Conservation (phyloP, 768 basidiomycete species). For the Mycena chlorophos region DNA sequence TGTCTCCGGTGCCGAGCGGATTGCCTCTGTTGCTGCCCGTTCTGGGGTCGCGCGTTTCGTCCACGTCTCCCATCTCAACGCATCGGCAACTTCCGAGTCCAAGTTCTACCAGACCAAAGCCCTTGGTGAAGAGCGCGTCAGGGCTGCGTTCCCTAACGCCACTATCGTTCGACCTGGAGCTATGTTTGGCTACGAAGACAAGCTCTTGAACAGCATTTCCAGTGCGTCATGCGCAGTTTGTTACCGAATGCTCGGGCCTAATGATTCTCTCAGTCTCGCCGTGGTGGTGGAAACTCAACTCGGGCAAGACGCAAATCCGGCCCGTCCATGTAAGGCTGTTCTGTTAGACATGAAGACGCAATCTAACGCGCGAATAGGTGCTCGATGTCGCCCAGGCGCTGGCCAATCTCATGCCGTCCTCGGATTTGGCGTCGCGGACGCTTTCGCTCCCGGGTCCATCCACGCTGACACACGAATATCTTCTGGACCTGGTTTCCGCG, state of each 20-base stretch:
- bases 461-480: conserved; percentile 78
- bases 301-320: conserved; percentile 80
- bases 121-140: conserved; percentile 86
- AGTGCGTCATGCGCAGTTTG: conserved; percentile 49
- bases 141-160: conserved; percentile 77
- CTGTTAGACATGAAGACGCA: conserved; percentile 1
- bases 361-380: conserved; percentile 51
- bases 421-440: conserved; percentile 58
- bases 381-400: conserved; percentile 93
- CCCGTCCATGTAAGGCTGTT: conserved; percentile 77
- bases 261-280: conserved; percentile 87
- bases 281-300: conserved; percentile 92
- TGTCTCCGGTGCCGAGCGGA: conserved; percentile 76
- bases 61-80: conserved; percentile 95
- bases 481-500: conserved; percentile 74
- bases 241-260: conserved; percentile 16
- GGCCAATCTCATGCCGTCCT: conserved; percentile 66
- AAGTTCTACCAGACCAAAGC: conserved; percentile 87
- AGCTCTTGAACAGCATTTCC: conserved; percentile 88
- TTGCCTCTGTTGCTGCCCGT: conserved; percentile 79
- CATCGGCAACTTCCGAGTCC: conserved; percentile 73
- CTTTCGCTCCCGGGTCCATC: conserved; percentile 88
- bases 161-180: conserved; percentile 84
- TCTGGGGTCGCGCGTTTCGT: conserved; percentile 81
- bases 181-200: conserved; percentile 96